A percentile compares a stretch with the other conserved stretches of the same genome.
phyloP scores from a whole-genome alignment of 2,329 filamentous ascomycete genomes.

The Fonsecaea erecta region DNA sequence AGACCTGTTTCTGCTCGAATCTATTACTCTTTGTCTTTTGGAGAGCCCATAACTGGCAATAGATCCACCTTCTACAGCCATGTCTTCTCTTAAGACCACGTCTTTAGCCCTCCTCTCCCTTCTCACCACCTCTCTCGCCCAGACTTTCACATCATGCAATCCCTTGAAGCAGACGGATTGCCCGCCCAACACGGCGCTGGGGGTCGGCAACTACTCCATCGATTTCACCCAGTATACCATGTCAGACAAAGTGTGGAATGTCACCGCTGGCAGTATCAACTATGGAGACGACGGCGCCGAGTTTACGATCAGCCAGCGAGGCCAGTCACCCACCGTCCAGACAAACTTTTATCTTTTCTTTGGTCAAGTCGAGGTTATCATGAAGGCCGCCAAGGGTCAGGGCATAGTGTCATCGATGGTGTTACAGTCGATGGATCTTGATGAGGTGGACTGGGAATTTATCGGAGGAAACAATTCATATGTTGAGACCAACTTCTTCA shows the following conservation, averaged over 20 bases:
- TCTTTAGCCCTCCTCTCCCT: slow-evolving; percentile 44
- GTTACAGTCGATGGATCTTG: slow-evolving; percentile 79
- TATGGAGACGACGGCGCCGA: slow-evolving; percentile 68
- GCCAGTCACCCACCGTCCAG: slow-evolving; percentile 78
- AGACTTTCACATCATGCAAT: slow-evolving; percentile 78
- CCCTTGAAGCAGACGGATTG: slow-evolving; percentile 72
- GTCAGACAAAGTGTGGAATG: slow-evolving; percentile 67
- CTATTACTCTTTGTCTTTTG: background rate
- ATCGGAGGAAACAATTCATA: slow-evolving; percentile 68
- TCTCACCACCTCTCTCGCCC: slow-evolving; percentile 62
- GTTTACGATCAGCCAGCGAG: slow-evolving; percentile 72
- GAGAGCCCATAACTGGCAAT: background rate
- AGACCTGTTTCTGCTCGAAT: slow-evolving; percentile 16
- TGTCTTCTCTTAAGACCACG: slow-evolving; percentile 20
- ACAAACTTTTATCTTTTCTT: slow-evolving; percentile 86
- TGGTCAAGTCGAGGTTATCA: slow-evolving; percentile 74
- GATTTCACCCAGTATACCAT: slow-evolving; percentile 60
- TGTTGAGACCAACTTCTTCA: slow-evolving; percentile 76
- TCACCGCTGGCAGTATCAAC: slow-evolving; percentile 67
- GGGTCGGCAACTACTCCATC: slow-evolving; percentile 57
- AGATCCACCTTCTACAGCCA: slow-evolving; percentile 14
- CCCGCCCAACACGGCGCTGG: slow-evolving; percentile 72
- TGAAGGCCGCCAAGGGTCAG: slow-evolving; percentile 74
- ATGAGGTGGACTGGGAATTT: slow-evolving; percentile 89
- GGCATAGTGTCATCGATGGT: slow-evolving; percentile 84